Percentiles rank a stretch among this genome's conserved stretches.
Conservation (phyloP, 306 rosid species). For the Prunus fruticosa region DNA sequence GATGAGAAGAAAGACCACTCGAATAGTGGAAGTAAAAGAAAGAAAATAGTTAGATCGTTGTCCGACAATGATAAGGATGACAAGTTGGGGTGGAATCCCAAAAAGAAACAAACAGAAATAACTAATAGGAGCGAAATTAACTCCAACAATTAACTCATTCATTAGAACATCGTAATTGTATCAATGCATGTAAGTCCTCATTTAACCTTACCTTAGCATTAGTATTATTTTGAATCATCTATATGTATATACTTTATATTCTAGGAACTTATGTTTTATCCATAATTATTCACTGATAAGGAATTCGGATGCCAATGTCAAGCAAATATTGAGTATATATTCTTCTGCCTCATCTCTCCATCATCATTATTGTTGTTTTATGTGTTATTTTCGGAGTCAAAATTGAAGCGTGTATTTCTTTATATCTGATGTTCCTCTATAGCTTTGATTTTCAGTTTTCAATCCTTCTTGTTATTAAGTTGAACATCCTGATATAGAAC, state of each 20-base stretch:
- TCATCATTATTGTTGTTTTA: background rate
- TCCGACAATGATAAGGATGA: conserved; percentile 23
- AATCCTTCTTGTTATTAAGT: background rate
- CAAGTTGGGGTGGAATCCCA: conserved; percentile 26
- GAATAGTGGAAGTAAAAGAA: conserved; percentile 43
- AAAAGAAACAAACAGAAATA: conserved; percentile 14
- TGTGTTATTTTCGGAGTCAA: background rate
- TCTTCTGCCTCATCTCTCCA: background rate
- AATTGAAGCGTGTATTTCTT: background rate
- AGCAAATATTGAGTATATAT: background rate
- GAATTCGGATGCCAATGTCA: background rate
- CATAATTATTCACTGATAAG: background rate
- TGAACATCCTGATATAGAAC: background rate
- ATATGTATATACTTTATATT: background rate
- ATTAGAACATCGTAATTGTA: background rate
- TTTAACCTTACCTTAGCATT: background rate
- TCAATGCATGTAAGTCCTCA: conserved; percentile 1
- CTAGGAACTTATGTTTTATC: background rate
- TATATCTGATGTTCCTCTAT: background rate
- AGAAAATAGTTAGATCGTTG: conserved; percentile 49
- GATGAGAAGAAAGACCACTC: conserved; percentile 64
- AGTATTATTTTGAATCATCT: background rate
- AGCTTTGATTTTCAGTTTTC: background rate
- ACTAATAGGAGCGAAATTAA: background rate
- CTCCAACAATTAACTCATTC: background rate